phyloP scores from a whole-genome alignment of 2,329 filamentous ascomycete genomes.

The Exophiala calicioides region DNA sequence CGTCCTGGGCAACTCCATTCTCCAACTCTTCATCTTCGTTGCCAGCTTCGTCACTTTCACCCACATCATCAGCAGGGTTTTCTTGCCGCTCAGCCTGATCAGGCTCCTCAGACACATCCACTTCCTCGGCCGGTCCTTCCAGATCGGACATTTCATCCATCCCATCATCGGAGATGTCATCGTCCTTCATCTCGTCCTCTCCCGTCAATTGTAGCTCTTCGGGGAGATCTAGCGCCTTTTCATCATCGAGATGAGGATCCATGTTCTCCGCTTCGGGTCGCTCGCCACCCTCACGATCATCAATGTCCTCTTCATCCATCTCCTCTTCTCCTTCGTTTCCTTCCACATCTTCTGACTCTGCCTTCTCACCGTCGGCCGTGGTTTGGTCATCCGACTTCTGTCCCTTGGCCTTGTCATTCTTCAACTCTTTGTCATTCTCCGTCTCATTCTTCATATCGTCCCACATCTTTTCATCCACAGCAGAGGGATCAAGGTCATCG shows the following conservation, averaged over 20 bases:
- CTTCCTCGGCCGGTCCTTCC: constrained; percentile 45
- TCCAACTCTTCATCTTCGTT: constrained; percentile 36
- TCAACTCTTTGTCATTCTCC: constrained; percentile 67
- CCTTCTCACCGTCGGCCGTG: constrained; percentile 58
- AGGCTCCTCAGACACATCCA: constrained; percentile 39
- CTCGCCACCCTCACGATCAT: constrained; percentile 61
- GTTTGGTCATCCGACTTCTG: constrained; percentile 59
- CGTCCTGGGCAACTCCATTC: constrained; percentile 42
- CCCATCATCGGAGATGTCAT: constrained; percentile 53
- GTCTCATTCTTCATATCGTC: constrained; percentile 64
- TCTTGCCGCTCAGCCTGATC: constrained; percentile 33
- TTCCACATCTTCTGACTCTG: constrained; percentile 55
- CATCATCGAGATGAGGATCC: constrained; percentile 77
- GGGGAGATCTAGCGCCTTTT: constrained; percentile 78
- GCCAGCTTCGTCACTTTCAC: constrained; percentile 37
- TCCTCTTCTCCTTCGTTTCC: constrained; percentile 61
- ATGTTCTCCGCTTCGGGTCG: constrained; percentile 64
- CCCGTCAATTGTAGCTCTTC: constrained; percentile 85
- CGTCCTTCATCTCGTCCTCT: constrained; percentile 56
- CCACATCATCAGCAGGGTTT: constrained; percentile 32
- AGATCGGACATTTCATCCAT: constrained; percentile 60
- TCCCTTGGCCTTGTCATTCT: constrained; percentile 68
- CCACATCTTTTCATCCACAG: constrained; percentile 99
- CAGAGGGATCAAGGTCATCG: constrained; percentile 82
- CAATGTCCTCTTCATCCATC: constrained; percentile 42